Evolutionary conservation across 345 rosid species (phyloP), one percentile per base, ranked within the genome.

Genomic region (Melastoma malabathricum): DNA sequence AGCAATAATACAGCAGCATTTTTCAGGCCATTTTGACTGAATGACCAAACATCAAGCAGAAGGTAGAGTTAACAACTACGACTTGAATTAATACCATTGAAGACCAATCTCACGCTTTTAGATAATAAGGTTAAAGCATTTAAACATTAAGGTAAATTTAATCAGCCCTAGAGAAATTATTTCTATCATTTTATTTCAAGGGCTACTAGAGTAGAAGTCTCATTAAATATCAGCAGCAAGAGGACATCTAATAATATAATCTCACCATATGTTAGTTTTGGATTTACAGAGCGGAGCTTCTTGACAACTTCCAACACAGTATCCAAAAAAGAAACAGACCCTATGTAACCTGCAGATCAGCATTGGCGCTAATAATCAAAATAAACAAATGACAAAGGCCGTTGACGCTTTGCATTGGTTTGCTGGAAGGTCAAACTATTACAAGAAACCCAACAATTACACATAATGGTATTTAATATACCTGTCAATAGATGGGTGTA

Each of bases 401-500:
- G 9, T 29, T n/a, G 44, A 31, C 10, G 16, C 41, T 34, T 7
- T 34, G 12, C 41, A 5, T 12, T 12, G 12, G 41, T 34, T 34
- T 34, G 12, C 41, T 34, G 41, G 12, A 34, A 6, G 41, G 41
- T 34, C 12, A 34, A 34, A 34, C 41, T 34, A 34, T 34, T 34
- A 1, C 41, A 34, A 34, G 10, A 34, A 34, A 34, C 41, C 41
- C 41, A 34, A 1, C 12, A 34, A 34, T 34, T 34, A 34, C 41
- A 0, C 41, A 34, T 34, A 10, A 34, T 8, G 41, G 41, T 5
- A 34, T 34, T 34, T 12, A 25, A 59, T 44, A 50, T 64, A 84
- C 98, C 98, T 62, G 98, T 92, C 64, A 92, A 62, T 63, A 92
- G 68, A 78, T 92, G 98, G 49, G 97, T 92, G 54, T 92, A 92